Evolutionary conservation across 2,329 filamentous ascomycete genomes (phyloP).

Genomic region (Davidsoniella eucalypti): DNA sequence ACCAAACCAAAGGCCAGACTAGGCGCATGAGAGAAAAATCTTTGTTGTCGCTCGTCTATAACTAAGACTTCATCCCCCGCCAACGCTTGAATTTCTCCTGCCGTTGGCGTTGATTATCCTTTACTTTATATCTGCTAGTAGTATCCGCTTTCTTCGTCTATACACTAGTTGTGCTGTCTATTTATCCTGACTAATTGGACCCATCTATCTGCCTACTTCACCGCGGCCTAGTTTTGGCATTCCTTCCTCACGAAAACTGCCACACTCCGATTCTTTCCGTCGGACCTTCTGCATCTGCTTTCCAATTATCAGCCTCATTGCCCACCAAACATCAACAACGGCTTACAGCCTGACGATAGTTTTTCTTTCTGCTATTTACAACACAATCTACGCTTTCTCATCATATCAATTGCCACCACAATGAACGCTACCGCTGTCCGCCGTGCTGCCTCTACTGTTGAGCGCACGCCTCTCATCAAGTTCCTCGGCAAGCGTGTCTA

Average conservation of each 20-base stretch:
- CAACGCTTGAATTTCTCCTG: no score
- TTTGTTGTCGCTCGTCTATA: no score
- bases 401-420: not conserved
- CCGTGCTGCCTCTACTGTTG: constrained; percentile 36
- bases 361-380: not conserved
- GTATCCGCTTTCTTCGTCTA: no score
- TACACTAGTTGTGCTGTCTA: not conserved
- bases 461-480: constrained; percentile 44
- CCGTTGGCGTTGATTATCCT: no score
- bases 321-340: not conserved
- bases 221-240: not conserved
- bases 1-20: not conserved
- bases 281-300: not conserved
- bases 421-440: constrained; percentile 42
- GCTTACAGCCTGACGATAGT: not conserved
- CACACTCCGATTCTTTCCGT: constrained; percentile 1
- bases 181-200: constrained; percentile 2
- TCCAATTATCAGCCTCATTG: not conserved
- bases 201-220: not conserved
- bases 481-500: constrained; percentile 44
- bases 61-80: no score
- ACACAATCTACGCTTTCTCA: not conserved
- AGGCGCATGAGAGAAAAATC: not conserved
- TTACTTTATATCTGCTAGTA: no score
- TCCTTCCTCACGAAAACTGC: not conserved